A percentile compares a stretch with the other conserved stretches of the same genome.
Evolutionary conservation across 257 asterid species (phyloP).

Genomic region (Mentha longifolia): DNA sequence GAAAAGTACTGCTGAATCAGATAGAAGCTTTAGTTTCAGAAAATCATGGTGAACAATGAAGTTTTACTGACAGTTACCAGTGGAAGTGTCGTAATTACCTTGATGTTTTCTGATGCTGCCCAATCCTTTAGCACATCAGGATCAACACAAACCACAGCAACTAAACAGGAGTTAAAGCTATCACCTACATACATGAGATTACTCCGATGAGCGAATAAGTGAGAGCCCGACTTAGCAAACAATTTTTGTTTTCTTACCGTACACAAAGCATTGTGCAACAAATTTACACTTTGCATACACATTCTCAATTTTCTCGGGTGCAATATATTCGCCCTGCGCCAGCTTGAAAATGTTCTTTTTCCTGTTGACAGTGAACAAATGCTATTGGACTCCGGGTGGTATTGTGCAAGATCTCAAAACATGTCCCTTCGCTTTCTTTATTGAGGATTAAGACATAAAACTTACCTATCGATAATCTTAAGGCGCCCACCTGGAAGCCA

Average conservation of each 20-base stretch:
- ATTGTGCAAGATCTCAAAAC: neutral
- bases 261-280: slow-evolving; percentile 84
- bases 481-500: slow-evolving; percentile 97
- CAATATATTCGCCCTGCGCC: slow-evolving; percentile 98
- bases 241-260: slow-evolving; percentile 58
- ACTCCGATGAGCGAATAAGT: slow-evolving; percentile 33
- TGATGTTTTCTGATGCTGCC: slow-evolving; percentile 87
- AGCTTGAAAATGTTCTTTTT: slow-evolving; percentile 92
- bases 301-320: slow-evolving; percentile 96
- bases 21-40: neutral
- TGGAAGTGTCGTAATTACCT: slow-evolving; percentile 51
- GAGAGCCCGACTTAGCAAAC: neutral
- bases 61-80: slow-evolving; percentile 14
- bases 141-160: slow-evolving; percentile 79
- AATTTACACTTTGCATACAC: slow-evolving; percentile 92
- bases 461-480: slow-evolving; percentile 90
- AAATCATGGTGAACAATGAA: slow-evolving; percentile 1
- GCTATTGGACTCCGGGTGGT: slow-evolving; percentile 17
- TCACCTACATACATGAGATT: slow-evolving; percentile 58
- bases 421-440: neutral
- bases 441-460: neutral
- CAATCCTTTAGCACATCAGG: slow-evolving; percentile 81
- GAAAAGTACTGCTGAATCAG: slow-evolving; percentile 1
- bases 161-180: slow-evolving; percentile 86
- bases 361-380: slow-evolving; percentile 50